Evolutionary conservation across 352 stramenopile genomes (phyloP).

Genomic region (Pythium periplocum): DNA sequence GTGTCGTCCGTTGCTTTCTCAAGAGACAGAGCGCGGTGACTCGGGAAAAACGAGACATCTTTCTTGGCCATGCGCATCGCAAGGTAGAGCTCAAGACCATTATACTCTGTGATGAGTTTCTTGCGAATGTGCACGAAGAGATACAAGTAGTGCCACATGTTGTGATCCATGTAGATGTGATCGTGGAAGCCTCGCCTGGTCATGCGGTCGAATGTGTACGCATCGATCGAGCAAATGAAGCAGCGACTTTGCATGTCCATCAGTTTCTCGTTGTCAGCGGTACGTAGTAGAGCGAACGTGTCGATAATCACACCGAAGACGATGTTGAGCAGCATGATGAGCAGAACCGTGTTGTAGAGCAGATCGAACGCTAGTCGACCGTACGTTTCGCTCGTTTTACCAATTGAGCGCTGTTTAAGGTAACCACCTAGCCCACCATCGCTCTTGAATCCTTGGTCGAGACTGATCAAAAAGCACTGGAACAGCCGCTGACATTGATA

Average conservation of each 20-base stretch:
- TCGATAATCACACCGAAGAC: slow-evolving; percentile 81
- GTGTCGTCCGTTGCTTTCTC: slow-evolving; percentile 15
- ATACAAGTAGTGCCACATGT: slow-evolving; percentile 81
- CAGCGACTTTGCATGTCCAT: slow-evolving; percentile 66
- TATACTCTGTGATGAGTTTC: slow-evolving; percentile 75
- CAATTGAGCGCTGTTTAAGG: slow-evolving; percentile 33
- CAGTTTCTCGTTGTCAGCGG: slow-evolving; percentile 54
- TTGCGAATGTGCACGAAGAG: slow-evolving; percentile 78
- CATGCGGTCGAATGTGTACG: slow-evolving; percentile 64
- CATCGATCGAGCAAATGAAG: slow-evolving; percentile 80
- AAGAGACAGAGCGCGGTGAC: slow-evolving; percentile 47
- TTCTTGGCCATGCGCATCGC: slow-evolving; percentile 71
- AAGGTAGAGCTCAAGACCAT: slow-evolving; percentile 74
- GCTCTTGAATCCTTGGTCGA: slow-evolving; percentile 72
- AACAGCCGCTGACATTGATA: slow-evolving; percentile 68
- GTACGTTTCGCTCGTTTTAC: slow-evolving; percentile 34
- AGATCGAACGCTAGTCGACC: slow-evolving; percentile 53
- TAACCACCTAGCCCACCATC: slow-evolving; percentile 51
- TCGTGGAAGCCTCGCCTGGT: slow-evolving; percentile 70
- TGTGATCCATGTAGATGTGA: slow-evolving; percentile 72
- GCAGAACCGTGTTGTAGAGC: slow-evolving; percentile 63
- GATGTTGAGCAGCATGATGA: slow-evolving; percentile 73
- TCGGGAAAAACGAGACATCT: slow-evolving; percentile 75
- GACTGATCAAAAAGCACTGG: slow-evolving; percentile 63
- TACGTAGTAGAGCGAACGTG: slow-evolving; percentile 69